Conservation (phyloP, 192 early-diverging fungal species). For the Kickxella alabastrina region DNA sequence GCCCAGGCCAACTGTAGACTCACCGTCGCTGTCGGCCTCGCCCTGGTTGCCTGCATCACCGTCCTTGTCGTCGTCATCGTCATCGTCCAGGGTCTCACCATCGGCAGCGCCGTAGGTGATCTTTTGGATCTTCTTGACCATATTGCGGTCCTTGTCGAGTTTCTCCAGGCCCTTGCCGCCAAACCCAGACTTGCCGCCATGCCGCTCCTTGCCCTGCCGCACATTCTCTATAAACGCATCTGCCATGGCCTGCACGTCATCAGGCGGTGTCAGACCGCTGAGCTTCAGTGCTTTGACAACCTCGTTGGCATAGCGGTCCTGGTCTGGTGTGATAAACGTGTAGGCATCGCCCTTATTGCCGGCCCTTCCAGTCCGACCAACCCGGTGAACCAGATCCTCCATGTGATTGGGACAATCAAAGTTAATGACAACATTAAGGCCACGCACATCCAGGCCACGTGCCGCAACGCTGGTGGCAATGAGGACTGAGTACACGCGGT, state of each 20-base stretch:
- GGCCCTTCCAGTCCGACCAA: conserved; percentile 95
- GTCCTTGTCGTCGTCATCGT: conserved; percentile 64
- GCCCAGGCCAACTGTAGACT: conserved; percentile 15
- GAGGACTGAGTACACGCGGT: conserved; percentile 79
- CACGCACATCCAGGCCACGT: conserved; percentile 92
- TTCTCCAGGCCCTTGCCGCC: conserved; percentile 96
- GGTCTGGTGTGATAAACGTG: conserved; percentile 93
- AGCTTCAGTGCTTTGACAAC: conserved; percentile 85
- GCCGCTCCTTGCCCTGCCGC: conserved; percentile 19
- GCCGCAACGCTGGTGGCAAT: conserved; percentile 97
- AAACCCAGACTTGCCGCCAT: conserved; percentile 62
- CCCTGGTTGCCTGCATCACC: conserved; percentile 20
- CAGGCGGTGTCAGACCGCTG: conserved; percentile 69
- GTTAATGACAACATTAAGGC: conserved; percentile 90
- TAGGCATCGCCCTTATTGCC: conserved; percentile 97
- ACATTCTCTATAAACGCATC: conserved; percentile 55
- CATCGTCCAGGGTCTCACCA: conserved; percentile 57
- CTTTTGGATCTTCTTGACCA: conserved; percentile 89
- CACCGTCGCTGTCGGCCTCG: conserved; percentile 30
- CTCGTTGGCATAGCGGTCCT: conserved; percentile 89
- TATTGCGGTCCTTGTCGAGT: conserved; percentile 86
- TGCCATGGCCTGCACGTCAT: conserved; percentile 72
- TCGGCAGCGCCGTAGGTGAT: conserved; percentile 71
- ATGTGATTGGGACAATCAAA: conserved; percentile 97
- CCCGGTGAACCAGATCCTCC: conserved; percentile 98